Conservation (phyloP, 176 grass and related monocot genomes). For the Coix lacrymajobi region DNA sequence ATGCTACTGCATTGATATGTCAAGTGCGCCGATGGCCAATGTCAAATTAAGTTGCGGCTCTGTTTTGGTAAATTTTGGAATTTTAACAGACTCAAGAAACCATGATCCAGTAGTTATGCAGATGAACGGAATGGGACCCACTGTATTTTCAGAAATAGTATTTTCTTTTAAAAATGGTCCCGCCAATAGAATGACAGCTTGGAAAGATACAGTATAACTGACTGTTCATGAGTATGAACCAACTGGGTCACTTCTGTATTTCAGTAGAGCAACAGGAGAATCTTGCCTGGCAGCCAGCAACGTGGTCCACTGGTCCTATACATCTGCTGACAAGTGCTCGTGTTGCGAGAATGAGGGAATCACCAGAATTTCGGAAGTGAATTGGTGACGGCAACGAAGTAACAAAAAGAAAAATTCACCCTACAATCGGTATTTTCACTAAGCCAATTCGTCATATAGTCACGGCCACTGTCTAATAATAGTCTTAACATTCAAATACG, state of each 20-base stretch:
- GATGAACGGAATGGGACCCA: neutral
- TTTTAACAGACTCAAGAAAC: constrained; percentile 29
- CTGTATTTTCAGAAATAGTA: neutral
- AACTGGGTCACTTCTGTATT: constrained; percentile 31
- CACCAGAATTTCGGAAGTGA: constrained; percentile 14
- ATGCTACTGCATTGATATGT: neutral
- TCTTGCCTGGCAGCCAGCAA: constrained; percentile 29
- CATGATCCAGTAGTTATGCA: neutral
- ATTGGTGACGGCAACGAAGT: constrained; percentile 1
- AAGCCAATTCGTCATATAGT: neutral
- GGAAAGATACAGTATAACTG: constrained; percentile 14
- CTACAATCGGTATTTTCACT: neutral
- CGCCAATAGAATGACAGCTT: constrained; percentile 29
- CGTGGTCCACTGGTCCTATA: constrained; percentile 48
- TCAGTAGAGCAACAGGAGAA: constrained; percentile 46
- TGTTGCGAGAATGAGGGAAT: constrained; percentile 16
- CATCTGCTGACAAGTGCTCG: constrained; percentile 23
- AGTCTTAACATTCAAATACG: neutral
- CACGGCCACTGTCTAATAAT: neutral
- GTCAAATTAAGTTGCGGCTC: neutral
- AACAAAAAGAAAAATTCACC: neutral
- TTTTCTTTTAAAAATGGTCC: constrained; percentile 6
- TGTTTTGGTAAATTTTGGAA: neutral
- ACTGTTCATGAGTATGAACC: constrained; percentile 34
- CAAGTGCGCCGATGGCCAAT: neutral